Base-by-base conservation (phyloP, 2,329 filamentous ascomycete species). In the Lasiodiplodia sp. region DNA sequence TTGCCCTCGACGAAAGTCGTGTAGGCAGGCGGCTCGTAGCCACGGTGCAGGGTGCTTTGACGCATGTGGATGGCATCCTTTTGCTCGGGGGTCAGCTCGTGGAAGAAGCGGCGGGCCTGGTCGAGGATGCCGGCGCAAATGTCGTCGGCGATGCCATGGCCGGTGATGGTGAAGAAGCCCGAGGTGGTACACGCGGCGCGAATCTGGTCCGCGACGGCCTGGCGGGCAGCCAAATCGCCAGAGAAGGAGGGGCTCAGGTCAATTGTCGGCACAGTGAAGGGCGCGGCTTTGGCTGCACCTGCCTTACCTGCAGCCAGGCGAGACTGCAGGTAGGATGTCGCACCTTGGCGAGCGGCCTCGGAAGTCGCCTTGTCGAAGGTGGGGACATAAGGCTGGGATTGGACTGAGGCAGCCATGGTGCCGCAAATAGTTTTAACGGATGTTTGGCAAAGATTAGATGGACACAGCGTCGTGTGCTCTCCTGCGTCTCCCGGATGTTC, bases 11-110 rank as follows among this genome's bases (percentile, higher is more conserved):
- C 56, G 21, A 82, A 76, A 11, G 77, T 80, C 0, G 80, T 81
- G 65, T 77, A 81, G 55, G 80, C 78, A 37, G 77, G 76, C 3
- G 80, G 80, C 69, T 83, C 81, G 75, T 77, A 83, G 0, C 81
- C 81, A 40, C 80, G 75, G 40, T 81, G 78, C 52, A 81, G 76
- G 10, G 77, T 75, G 23, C 77, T 81, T 55, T 80, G 72, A 68
- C 77, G 78, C 51, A 82, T 75, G 68, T 83, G 81, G 14, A 83
- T 40, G 12, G 74, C 68, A 57, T 81, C 76, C 67, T 82, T 83
- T 69, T 80, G 75, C 28, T 75, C 72, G 7, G 69, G 65, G 1
- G 74, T 72, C 1, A 80, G 68, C 2, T 73, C 70, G 18, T 78
- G 76, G 68, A 79, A 74, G 66, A 82, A 82, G 21, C 78, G 77